phyloP scores from a whole-genome alignment of 352 stramenopile genomes.

The Globisporangium spinosum region DNA sequence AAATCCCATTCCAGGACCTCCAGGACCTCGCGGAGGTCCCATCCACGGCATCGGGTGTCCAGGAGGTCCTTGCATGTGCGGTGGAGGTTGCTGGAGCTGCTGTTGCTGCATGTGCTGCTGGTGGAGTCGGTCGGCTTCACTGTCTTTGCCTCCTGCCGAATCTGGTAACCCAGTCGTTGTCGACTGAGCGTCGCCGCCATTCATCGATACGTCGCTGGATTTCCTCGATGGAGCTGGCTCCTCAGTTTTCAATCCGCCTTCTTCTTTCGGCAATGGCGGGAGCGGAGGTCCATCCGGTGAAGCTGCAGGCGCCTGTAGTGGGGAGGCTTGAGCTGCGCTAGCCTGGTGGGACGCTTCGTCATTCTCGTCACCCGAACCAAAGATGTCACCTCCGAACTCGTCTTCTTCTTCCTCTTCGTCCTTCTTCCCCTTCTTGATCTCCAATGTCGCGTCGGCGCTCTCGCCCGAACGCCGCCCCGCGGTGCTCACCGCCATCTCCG shows the following conservation, averaged over 20 bases:
- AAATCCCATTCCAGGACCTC: slow-evolving; percentile 55
- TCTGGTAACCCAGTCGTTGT: not conserved
- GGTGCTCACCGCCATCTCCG: slow-evolving; percentile 50
- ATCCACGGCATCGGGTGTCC: slow-evolving; percentile 33
- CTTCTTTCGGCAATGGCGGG: slow-evolving; percentile 40
- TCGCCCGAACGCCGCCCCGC: slow-evolving; percentile 47
- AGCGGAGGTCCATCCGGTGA: slow-evolving; percentile 18
- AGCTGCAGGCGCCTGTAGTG: slow-evolving; percentile 18
- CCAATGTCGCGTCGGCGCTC: slow-evolving; percentile 76
- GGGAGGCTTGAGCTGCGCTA: slow-evolving; percentile 18
- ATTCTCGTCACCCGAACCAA: slow-evolving; percentile 57
- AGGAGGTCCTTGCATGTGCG: slow-evolving; percentile 25
- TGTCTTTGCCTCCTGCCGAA: slow-evolving; percentile 6
- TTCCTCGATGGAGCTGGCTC: slow-evolving; percentile 14
- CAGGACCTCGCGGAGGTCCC: slow-evolving; percentile 36
- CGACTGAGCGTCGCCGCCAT: not conserved
- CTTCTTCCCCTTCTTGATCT: slow-evolving; percentile 87
- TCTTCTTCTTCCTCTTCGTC: slow-evolving; percentile 73
- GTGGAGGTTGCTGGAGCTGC: slow-evolving; percentile 13
- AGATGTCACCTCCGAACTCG: slow-evolving; percentile 85
- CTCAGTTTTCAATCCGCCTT: slow-evolving; percentile 3
- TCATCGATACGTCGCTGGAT: slow-evolving; percentile 11
- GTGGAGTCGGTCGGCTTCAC: slow-evolving; percentile 20
- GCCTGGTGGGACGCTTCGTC: slow-evolving; percentile 27
- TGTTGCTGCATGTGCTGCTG: slow-evolving; percentile 23